Base-by-base conservation (phyloP, 257 asterid genomes). In the Primulina tabacum region DNA sequence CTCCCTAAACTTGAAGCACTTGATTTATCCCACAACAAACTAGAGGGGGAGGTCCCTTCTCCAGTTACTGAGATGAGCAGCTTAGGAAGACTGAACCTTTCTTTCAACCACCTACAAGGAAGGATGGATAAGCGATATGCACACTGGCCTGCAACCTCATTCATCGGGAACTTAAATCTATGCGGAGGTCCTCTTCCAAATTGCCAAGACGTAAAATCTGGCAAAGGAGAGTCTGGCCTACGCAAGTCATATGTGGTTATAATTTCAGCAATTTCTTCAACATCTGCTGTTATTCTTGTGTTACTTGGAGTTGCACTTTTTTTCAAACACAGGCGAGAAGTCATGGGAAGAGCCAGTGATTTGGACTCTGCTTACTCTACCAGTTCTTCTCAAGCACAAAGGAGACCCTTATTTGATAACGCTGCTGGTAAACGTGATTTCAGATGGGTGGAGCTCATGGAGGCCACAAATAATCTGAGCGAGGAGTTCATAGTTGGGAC, bases 391-490 rank as follows among this genome's bases (percentile, higher is more conserved):
- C 90, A 79, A 24, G 89, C 83, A 60, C 96, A 90, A 20, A 85
- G 82, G 77, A 79, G 87, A 5, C 92, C 86, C 7, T 47, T 90
- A 66, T 88, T 85, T 65, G 83, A 80, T 35, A 81, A 82, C 61
- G 76, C 71, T 6, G 85, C 80, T 34, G 84, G 75, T 20, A 88
- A 79, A 78, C 80, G 71, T 1, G 93, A 87, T 50, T 73, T 90
- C 73, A 84, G 81, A 64, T 92, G 98, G 98, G 78, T 79, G 43
- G 96, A 88, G 74, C 80, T 92, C 50, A 90, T 92, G 98, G 95
- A 85, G 55, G 98, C 97, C 20, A 90, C 98, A 5, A 84, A 92
- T 20, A 84, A 92, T 77, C 85, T 92, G 55, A 90, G 97, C 24
- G 90, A 83, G 0, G 93, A 92, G 88, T 87, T 84, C 78, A 74